Conservation (phyloP, 208 protist genomes). For the Trypanosoma avium region DNA sequence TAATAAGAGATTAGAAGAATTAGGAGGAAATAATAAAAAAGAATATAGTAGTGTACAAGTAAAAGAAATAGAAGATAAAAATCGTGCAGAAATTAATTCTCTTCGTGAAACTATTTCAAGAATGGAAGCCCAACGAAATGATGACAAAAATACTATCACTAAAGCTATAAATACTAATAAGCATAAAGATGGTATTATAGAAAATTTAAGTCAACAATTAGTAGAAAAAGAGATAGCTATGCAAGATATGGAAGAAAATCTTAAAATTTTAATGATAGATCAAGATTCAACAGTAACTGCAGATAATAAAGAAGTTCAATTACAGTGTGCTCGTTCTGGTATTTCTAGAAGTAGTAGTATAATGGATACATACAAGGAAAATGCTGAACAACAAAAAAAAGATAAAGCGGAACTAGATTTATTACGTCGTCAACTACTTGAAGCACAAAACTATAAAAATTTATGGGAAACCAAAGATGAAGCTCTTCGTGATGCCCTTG, state of each 20-base stretch:
- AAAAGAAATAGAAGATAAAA: background rate
- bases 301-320: background rate
- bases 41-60: background rate
- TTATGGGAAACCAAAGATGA: constrained; percentile 20
- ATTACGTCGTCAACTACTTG: constrained; percentile 7
- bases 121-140: background rate
- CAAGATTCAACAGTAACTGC: background rate
- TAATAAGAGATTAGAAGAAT: background rate
- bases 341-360: background rate
- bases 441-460: constrained; percentile 14
- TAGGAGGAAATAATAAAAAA: background rate
- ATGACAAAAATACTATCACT: background rate
- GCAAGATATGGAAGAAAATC: background rate
- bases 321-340: constrained; percentile 3
- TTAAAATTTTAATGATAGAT: background rate
- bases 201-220: background rate
- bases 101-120: background rate
- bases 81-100: background rate
- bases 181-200: constrained; percentile 14
- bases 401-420: background rate
- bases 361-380: constrained; percentile 8
- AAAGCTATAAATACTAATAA: background rate
- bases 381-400: background rate
- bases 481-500: constrained; percentile 13
- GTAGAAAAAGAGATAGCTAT: constrained; percentile 8